Conservation (phyloP, 805 yeast species). For the Saturnispora sanitii region DNA sequence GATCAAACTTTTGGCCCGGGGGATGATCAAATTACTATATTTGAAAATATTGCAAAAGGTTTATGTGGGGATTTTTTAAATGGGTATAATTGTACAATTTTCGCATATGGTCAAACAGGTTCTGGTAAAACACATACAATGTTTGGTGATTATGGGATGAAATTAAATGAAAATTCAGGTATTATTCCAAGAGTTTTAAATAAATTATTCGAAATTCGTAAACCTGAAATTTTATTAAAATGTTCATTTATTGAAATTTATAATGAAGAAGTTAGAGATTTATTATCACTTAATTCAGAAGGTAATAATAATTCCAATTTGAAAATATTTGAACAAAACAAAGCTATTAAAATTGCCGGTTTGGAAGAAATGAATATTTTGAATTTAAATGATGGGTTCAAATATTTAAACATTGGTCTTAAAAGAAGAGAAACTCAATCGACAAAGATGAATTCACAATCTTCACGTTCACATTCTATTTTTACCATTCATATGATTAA, state of each 20-base stretch:
- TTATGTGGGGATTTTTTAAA: slow-evolving; percentile 38
- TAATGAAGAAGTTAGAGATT: slow-evolving; percentile 34
- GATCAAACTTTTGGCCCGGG: slow-evolving; percentile 48
- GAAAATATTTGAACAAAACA: slow-evolving; percentile 30
- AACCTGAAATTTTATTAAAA: slow-evolving; percentile 36
- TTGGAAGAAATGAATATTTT: slow-evolving; percentile 51
- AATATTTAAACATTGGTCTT: slow-evolving; percentile 46
- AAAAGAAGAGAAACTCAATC: slow-evolving; percentile 55
- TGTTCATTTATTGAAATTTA: slow-evolving; percentile 48
- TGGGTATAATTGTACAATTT: slow-evolving; percentile 46
- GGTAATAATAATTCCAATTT: slow-evolving; percentile 22
- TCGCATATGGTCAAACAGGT: slow-evolving; percentile 56
- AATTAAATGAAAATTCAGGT: slow-evolving; percentile 26
- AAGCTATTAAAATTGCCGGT: slow-evolving; percentile 47
- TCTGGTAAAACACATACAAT: slow-evolving; percentile 53
- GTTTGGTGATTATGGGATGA: slow-evolving; percentile 32
- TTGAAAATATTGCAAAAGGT: slow-evolving; percentile 37
- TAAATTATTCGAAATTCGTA: slow-evolving; percentile 28
- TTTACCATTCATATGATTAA: slow-evolving; percentile 54
- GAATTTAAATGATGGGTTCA: slow-evolving; percentile 47
- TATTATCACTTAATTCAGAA: slow-evolving; percentile 29
- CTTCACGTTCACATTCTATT: slow-evolving; percentile 71
- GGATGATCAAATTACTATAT: slow-evolving; percentile 39
- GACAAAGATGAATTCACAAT: slow-evolving; percentile 63
- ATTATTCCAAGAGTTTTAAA: slow-evolving; percentile 41